Base-by-base conservation (phyloP, 495 filamentous ascomycete species). In the Xylaria bambusicola region DNA sequence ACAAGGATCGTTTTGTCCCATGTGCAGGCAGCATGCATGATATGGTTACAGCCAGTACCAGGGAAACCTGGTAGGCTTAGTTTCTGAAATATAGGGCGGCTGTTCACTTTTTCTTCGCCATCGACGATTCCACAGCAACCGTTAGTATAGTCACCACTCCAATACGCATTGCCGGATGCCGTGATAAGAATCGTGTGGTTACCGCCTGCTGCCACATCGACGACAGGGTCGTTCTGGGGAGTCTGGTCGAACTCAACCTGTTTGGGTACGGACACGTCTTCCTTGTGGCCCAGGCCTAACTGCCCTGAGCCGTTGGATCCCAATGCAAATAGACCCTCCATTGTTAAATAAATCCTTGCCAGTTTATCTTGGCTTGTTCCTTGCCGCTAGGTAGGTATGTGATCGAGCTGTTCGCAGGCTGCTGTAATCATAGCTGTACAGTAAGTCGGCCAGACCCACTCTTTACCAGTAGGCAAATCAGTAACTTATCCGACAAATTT, bases 241-340 rank as follows among this genome's bases (percentile, higher is more conserved):
- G 54, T 35, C 10, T 59, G 50, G 10, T 74, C 63, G 61, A 85
- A 82, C 33, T 80, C 52, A 65, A 87, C 90, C 56, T 67, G 73
- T 46, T 86, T 81, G 4, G 92, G 91, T 0, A 76, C 71, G 3
- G 86, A 87, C 12, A 88, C 83, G 70, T 96, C 92, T 59, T 91
- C 80, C 44, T 73, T 79, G 71, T 93, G 88, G 21, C 84, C 84
- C 46, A 97, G 79, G 35, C 88, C 91, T 35, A 98, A 82, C 69
- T 98, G 94, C 52, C 91, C 90, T 6, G 86, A 89, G 36, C 89
- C 87, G 71, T 97, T 98, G 27, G 93, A 97, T 33, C 94, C 94
- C 62, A 97, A 85, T n/a, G 92, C 86, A 68, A 86, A 91, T 42
- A 97, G 76, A 46, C 69, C 62, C 17, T 73, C 48, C 77, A 81